Percentiles rank a stretch among this genome's conserved stretches.
These are phyloP conservation scores for Ceratocystis diversiconidia DNA, from an alignment of 2,329 filamentous ascomycete genomes.

Conservation along the genomic window DNA sequence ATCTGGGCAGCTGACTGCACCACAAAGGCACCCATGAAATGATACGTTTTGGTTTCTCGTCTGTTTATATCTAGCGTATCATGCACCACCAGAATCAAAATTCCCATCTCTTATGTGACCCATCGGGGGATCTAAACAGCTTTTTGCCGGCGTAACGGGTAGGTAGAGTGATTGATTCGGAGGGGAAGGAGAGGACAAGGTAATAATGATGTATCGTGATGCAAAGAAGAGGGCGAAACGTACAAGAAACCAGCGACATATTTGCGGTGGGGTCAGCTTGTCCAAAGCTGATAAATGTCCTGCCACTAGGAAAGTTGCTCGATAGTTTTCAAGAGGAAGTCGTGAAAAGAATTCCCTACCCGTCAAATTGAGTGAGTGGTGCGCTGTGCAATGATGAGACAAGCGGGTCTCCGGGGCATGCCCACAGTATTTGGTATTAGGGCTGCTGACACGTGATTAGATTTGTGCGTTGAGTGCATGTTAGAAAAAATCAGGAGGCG, in stretches of 20 bases:
- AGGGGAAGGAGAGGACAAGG: neutral
- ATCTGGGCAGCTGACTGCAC: neutral
- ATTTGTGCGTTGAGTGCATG: neutral
- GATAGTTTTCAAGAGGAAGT: conserved; percentile 18
- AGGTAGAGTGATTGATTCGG: neutral
- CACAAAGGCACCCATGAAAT: neutral
- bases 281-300: conserved; percentile 21
- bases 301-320: conserved; percentile 19
- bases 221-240: conserved; percentile 11
- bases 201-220: neutral
- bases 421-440: conserved; percentile 18
- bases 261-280: conserved; percentile 25
- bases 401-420: conserved; percentile 18
- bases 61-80: neutral
- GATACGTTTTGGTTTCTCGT: neutral
- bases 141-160: neutral
- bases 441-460: conserved; percentile 19
- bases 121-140: neutral
- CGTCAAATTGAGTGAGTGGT: conserved; percentile 17
- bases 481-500: neutral
- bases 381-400: conserved; percentile 16
- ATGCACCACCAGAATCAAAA: neutral
- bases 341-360: conserved; percentile 15
- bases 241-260: conserved; percentile 20
- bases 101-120: neutral